These are phyloP conservation scores for Wickerhamiella occidentalis DNA, from an alignment of 805 yeast species.

Conservation along the genomic window DNA sequence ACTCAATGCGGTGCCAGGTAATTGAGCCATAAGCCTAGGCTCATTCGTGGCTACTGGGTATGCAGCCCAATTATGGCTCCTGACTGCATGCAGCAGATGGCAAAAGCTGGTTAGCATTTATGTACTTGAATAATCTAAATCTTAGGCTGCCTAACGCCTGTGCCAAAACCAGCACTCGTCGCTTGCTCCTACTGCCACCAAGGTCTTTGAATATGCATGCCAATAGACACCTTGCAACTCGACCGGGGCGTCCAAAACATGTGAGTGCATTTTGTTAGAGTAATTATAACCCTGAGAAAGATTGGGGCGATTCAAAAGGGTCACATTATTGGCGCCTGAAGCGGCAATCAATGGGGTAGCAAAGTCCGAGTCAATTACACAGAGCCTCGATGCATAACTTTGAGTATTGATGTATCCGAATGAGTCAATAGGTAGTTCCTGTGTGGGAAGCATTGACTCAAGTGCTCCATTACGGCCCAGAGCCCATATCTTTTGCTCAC, in stretches of 20 bases:
- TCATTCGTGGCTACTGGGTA: too few relatives aligned
- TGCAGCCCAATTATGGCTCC: too few relatives aligned
- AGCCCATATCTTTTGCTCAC: constrained; percentile 7
- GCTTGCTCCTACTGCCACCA: background rate
- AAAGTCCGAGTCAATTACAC: background rate
- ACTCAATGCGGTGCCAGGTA: too few relatives aligned
- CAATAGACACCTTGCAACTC: background rate
- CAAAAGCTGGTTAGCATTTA: too few relatives aligned
- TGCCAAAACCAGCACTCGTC: background rate
- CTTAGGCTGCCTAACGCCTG: too few relatives aligned
- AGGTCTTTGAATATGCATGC: background rate
- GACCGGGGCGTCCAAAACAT: background rate
- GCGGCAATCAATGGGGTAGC: background rate
- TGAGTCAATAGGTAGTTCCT: background rate
- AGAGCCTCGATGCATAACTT: background rate
- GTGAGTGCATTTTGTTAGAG: background rate
- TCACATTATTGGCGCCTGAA: background rate
- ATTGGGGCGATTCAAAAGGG: background rate
- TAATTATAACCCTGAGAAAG: background rate
- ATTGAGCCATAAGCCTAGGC: too few relatives aligned
- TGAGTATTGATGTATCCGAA: background rate
- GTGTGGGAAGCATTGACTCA: constrained; percentile 2
- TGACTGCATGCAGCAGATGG: too few relatives aligned
- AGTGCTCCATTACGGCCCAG: constrained; percentile 2
- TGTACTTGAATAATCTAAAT: too few relatives aligned